Evolutionary conservation across 2,329 filamentous ascomycete species (phyloP), one percentile per base, ranked within the genome.

Genomic region (Pestalotiopsis sp.): DNA sequence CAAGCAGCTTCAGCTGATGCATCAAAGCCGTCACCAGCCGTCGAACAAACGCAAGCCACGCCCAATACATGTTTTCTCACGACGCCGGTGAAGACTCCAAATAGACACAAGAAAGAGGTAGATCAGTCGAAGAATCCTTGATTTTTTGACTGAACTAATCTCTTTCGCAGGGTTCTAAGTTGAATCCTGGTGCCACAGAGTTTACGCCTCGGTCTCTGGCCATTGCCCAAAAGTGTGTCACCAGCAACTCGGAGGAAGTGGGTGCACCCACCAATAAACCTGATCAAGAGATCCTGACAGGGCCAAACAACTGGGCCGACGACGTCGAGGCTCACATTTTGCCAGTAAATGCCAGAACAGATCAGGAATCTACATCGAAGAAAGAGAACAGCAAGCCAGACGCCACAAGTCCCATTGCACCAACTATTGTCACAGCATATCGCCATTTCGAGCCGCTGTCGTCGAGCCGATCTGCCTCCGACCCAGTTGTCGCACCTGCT

Each of bases 161-260:
- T 78, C 75, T 78, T 72, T 68, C 61, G 72, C 78, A 88, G 85
- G 84, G 80, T 77, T 85, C 81, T 70, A 86, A 81, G 74, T 78
- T 89, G 73, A 89, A 89, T 77, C 87, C 87, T 39, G 80, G 83
- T 72, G 87, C 87, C 36, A 83, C 85, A 59, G 83, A 84, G 66
- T 89, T 89, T 70, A 88, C 86, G 1, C 87, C 87, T 62, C 82
- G 82, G 66, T 77, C 79, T 17, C 58, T 72, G 36, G 71, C 74
- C 67, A 68, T 31, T 45, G 61, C 17, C 14, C 38, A 25, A 64
- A 23, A 52, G 13, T 14, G 36, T 20, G 12, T 36, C 2, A 17
- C 20, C 27, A 20, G n/a, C 14, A 39, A 25, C 9, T 14, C 36
- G 6, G 31, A 39, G 17, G 59, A 39, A 17, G 7, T 25, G n/a